Evolutionary conservation across 1,284 basidiomycete species (phyloP).

Genomic region (Tilletia walkeri): DNA sequence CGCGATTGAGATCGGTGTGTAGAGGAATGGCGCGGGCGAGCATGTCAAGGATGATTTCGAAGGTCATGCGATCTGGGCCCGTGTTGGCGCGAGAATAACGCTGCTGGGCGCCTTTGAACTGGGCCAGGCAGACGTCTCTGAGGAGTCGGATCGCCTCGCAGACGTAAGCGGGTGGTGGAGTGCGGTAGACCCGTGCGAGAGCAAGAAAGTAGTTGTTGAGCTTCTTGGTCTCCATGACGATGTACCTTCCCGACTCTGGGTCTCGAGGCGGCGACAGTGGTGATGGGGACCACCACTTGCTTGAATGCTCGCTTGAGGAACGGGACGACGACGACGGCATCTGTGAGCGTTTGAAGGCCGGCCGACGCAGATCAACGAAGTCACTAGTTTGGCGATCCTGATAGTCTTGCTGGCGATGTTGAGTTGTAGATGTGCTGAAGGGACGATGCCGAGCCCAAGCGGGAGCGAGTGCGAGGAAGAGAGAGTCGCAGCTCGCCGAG

Average conservation of each 20-base stretch:
- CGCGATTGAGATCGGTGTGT: slow-evolving; percentile 4
- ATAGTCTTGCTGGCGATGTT: neutral
- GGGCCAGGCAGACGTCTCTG: neutral
- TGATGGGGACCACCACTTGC: neutral
- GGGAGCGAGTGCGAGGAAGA: slow-evolving; percentile 11
- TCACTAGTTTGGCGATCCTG: neutral
- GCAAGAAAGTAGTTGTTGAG: slow-evolving; percentile 16
- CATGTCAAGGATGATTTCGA: slow-evolving; percentile 9
- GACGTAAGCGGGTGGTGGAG: neutral
- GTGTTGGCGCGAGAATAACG: neutral
- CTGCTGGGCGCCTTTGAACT: neutral
- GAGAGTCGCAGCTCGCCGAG: neutral
- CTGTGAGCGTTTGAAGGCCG: too few species aligned
- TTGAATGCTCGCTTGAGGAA: too few species aligned
- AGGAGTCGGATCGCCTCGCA: neutral
- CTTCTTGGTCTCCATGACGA: neutral
- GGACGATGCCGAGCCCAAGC: neutral
- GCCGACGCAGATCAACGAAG: too few species aligned
- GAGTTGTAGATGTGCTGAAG: neutral
- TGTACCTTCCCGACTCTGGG: neutral
- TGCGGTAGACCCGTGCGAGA: neutral
- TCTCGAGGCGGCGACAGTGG: neutral
- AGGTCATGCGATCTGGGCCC: neutral
- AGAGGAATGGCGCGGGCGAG: slow-evolving; percentile 14
- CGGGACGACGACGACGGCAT: too few species aligned